Conservation (phyloP, 352 stramenopile genomes). For the Vaucheria bursata region DNA sequence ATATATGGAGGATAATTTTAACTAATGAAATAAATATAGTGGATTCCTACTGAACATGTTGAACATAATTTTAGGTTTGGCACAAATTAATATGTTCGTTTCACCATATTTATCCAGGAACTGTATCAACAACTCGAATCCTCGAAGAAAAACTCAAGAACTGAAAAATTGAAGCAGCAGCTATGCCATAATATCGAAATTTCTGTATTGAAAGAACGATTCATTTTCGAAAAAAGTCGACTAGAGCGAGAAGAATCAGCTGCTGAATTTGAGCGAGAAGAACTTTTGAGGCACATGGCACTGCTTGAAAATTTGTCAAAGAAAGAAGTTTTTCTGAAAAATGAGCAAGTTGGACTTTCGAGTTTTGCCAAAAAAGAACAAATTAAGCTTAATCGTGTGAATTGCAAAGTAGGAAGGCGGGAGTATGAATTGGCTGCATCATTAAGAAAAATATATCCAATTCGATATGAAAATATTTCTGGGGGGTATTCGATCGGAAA, state of each 20-base stretch:
- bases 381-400: not conserved
- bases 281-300: not conserved
- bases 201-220: no score
- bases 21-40: no score
- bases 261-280: not conserved
- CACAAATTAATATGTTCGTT: no score
- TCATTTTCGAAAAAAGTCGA: not conserved
- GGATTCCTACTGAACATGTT: no score
- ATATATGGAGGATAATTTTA: no score
- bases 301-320: not conserved
- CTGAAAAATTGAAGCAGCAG: no score
- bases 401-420: not conserved
- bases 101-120: no score
- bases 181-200: no score
- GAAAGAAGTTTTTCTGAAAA: not conserved
- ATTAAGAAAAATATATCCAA: slow-evolving; percentile 30
- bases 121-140: no score
- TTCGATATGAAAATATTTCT: slow-evolving; percentile 28
- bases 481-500: slow-evolving; percentile 37
- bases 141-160: no score
- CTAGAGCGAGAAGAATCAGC: not conserved
- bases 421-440: not conserved
- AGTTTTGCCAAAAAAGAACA: not conserved
- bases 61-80: no score
- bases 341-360: not conserved